phyloP scores from a whole-genome alignment of 2,329 filamentous ascomycete species.

The Pestalotiopsis sp. region DNA sequence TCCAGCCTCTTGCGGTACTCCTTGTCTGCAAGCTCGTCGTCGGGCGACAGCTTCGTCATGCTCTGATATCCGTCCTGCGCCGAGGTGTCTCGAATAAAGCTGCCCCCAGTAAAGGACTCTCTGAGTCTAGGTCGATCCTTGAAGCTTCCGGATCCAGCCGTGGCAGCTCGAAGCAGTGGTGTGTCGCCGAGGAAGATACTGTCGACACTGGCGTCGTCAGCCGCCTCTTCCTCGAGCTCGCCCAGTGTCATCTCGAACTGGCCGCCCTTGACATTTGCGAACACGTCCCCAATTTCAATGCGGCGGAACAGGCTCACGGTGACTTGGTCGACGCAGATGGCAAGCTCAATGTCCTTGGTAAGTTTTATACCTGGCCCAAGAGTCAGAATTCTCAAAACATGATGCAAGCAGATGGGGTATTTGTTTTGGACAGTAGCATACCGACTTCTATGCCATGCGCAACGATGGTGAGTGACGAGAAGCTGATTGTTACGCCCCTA shows the following conservation, averaged over 20 bases:
- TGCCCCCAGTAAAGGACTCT: slow-evolving; percentile 5
- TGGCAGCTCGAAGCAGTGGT: slow-evolving; percentile 8
- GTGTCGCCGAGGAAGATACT: slow-evolving; percentile 6
- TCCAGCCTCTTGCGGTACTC: slow-evolving; percentile 39
- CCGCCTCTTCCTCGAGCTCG: slow-evolving; percentile 25
- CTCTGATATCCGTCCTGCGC: slow-evolving; percentile 1
- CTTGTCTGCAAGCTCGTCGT: slow-evolving; percentile 34
- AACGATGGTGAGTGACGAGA: slow-evolving; percentile 50
- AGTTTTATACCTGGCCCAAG: slow-evolving; percentile 44
- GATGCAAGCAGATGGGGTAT: no score
- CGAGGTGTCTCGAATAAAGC: slow-evolving; percentile 7
- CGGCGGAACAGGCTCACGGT: slow-evolving; percentile 48
- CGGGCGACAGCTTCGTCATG: slow-evolving; percentile 14
- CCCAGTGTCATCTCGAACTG: slow-evolving; percentile 51
- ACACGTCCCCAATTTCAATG: slow-evolving; percentile 54
- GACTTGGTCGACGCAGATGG: slow-evolving; percentile 51
- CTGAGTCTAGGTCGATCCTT: slow-evolving; percentile 6
- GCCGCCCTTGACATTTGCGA: slow-evolving; percentile 56
- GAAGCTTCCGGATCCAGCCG: slow-evolving; percentile 7
- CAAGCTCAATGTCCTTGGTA: slow-evolving; percentile 54
- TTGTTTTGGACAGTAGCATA: not conserved
- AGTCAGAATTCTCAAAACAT: not conserved
- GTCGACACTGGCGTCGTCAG: slow-evolving; percentile 2
- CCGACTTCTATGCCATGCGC: slow-evolving; percentile 54
- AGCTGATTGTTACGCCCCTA: slow-evolving; percentile 52